Conservation (phyloP, 495 filamentous ascomycete genomes). For the Lophium mytilinum region DNA sequence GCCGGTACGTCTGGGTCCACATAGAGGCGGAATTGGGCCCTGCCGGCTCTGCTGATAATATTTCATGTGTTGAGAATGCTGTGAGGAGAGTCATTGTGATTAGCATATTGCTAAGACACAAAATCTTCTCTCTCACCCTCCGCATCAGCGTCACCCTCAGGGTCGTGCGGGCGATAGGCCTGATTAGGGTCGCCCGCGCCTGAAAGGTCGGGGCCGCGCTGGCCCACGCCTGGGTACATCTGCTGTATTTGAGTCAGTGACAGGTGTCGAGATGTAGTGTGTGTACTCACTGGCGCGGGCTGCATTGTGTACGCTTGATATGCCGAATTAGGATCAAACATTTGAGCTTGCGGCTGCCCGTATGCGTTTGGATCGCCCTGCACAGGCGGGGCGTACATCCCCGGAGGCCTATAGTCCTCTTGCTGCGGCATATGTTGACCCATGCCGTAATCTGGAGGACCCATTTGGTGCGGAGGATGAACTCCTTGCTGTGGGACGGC, state of each 20-base stretch:
- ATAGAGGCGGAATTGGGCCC: too few relatives aligned
- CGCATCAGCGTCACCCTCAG: conserved; percentile 49
- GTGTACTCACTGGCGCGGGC: conserved; percentile 65
- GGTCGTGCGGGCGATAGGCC: conserved; percentile 29
- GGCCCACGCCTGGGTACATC: conserved; percentile 50
- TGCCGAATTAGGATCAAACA: conserved; percentile 67
- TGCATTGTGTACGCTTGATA: conserved; percentile 77
- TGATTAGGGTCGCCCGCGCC: conserved; percentile 34
- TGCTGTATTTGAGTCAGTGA: conserved; percentile 27
- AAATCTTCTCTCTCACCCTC: conserved; percentile 47
- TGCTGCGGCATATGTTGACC: conserved; percentile 20
- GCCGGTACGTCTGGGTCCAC: too few relatives aligned
- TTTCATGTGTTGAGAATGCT: too few relatives aligned
- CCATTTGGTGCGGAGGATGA: conserved; percentile 61
- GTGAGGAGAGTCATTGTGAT: background rate
- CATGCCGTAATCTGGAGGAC: conserved; percentile 55
- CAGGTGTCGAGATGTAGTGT: conserved; percentile 5
- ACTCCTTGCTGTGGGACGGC: conserved; percentile 44
- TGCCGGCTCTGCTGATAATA: too few relatives aligned
- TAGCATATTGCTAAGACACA: conserved; percentile 6
- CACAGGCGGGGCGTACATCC: conserved; percentile 72
- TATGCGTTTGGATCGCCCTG: conserved; percentile 58
- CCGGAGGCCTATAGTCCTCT: conserved; percentile 68
- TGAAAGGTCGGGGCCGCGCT: conserved; percentile 41
- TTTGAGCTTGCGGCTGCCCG: conserved; percentile 68